A percentile compares a stretch with the other conserved stretches of the same genome.
Evolutionary conservation across 2,329 filamentous ascomycete species (phyloP).

Genomic region (Neofusicoccum sp.): DNA sequence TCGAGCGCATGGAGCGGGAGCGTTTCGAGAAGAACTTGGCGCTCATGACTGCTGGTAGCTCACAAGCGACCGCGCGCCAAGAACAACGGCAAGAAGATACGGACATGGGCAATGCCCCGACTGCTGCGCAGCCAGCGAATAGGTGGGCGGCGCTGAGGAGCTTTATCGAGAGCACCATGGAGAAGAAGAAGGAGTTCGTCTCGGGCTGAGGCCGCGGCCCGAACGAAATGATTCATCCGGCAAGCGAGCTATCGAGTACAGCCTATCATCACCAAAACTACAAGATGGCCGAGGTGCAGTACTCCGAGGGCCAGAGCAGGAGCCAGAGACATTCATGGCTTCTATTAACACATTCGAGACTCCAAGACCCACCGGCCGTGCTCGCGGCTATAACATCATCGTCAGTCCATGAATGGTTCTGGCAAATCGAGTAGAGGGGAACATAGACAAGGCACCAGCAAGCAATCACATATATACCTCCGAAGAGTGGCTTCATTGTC

Average conservation of each 20-base stretch:
- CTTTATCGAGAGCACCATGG: constrained; percentile 85
- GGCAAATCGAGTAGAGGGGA: not conserved
- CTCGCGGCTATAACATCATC: too few relatives aligned
- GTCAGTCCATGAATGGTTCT: too few relatives aligned
- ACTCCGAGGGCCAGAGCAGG: too few relatives aligned
- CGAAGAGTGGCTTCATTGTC: constrained; percentile 6
- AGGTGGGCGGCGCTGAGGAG: constrained; percentile 78
- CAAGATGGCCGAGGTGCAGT: too few relatives aligned
- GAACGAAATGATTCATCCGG: too few relatives aligned
- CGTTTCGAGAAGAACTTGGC: constrained; percentile 83
- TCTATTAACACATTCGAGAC: too few relatives aligned
- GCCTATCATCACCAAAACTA: too few relatives aligned
- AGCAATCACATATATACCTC: not conserved
- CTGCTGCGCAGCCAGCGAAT: constrained; percentile 26
- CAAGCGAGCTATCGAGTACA: too few relatives aligned
- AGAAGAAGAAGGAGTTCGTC: constrained; percentile 76
- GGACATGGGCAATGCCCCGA: constrained; percentile 2
- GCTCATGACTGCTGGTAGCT: constrained; percentile 56
- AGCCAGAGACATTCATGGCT: too few relatives aligned
- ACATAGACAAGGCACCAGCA: not conserved
- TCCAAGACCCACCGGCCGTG: too few relatives aligned
- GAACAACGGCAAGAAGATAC: constrained; percentile 15
- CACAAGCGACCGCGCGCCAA: constrained; percentile 23
- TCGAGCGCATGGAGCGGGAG: constrained; percentile 78
- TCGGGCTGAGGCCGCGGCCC: not conserved